Conservation (phyloP, 1,284 basidiomycete species). For the Phellopilus nigrolimitatus region DNA sequence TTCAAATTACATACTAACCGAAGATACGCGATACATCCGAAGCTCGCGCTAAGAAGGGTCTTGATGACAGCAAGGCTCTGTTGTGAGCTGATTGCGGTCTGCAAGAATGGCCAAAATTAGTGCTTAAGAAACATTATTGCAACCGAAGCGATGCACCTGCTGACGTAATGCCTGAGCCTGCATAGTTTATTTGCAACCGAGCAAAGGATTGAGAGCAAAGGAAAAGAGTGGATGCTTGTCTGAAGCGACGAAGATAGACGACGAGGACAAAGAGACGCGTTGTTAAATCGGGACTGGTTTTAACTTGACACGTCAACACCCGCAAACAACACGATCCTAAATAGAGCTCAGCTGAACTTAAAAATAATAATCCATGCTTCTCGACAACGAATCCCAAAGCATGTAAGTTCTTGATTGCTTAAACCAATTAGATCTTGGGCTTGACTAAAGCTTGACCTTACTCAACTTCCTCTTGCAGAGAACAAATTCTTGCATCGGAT, state of each 20-base stretch:
- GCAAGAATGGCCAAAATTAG: neutral
- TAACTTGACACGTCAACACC: neutral
- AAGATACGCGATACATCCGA: constrained; percentile 20
- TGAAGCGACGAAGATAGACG: neutral
- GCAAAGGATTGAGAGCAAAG: neutral
- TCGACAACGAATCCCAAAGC: neutral
- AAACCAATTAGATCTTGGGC: too few species aligned
- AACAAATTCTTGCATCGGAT: too few species aligned
- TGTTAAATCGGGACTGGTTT: neutral
- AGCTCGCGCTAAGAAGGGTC: constrained; percentile 19
- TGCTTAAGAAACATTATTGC: neutral
- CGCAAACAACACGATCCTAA: neutral
- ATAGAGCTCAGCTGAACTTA: too few species aligned
- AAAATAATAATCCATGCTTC: neutral
- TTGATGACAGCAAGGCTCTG: constrained; percentile 20
- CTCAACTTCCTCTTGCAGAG: too few species aligned
- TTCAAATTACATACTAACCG: constrained; percentile 3
- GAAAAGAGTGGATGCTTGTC: neutral
- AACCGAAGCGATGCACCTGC: neutral
- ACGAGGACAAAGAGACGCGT: neutral
- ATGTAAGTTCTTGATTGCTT: neutral
- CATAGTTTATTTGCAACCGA: neutral
- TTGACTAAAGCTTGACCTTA: too few species aligned
- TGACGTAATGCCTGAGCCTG: constrained; percentile 8
- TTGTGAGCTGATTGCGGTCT: constrained; percentile 18